phyloP scores from a whole-genome alignment of 116 monocot species.

The Cymodocea nodosa region DNA sequence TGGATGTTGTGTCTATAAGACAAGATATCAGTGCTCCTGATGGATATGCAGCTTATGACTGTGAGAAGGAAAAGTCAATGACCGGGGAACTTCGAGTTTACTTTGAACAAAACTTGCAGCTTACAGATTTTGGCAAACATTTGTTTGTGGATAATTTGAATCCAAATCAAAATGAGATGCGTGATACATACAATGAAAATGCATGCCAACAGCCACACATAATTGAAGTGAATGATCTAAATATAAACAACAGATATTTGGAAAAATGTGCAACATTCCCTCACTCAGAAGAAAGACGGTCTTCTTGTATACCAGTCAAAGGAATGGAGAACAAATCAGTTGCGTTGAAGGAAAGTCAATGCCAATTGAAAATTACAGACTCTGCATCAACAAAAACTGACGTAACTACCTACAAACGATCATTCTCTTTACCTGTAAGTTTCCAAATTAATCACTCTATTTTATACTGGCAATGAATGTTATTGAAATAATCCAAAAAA shows the following conservation, averaged over 20 bases:
- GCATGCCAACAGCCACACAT: not conserved
- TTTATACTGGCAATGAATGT: no score
- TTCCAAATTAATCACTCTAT: not conserved
- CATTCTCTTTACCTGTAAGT: constrained; percentile 41
- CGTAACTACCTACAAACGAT: constrained; percentile 8
- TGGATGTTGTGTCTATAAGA: not conserved
- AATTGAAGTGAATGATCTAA: not conserved
- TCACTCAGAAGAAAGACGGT: constrained; percentile 3
- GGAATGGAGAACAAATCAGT: not conserved
- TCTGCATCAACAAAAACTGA: constrained; percentile 7
- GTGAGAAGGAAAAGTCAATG: constrained; percentile 2
- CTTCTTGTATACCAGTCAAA: not conserved
- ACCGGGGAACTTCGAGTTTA: constrained; percentile 7
- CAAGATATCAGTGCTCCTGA: not conserved
- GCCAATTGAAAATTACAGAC: not conserved
- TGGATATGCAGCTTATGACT: not conserved
- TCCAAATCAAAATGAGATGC: not conserved
- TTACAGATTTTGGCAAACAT: constrained; percentile 6
- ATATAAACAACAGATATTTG: constrained; percentile 13
- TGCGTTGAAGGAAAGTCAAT: not conserved
- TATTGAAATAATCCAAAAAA: no score
- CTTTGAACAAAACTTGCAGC: constrained; percentile 4
- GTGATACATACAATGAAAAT: not conserved
- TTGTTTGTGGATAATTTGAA: not conserved
- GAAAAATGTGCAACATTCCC: constrained; percentile 36